Evolutionary conservation across 495 filamentous ascomycete species (phyloP).

Genomic region (Aspergillus affinis): DNA sequence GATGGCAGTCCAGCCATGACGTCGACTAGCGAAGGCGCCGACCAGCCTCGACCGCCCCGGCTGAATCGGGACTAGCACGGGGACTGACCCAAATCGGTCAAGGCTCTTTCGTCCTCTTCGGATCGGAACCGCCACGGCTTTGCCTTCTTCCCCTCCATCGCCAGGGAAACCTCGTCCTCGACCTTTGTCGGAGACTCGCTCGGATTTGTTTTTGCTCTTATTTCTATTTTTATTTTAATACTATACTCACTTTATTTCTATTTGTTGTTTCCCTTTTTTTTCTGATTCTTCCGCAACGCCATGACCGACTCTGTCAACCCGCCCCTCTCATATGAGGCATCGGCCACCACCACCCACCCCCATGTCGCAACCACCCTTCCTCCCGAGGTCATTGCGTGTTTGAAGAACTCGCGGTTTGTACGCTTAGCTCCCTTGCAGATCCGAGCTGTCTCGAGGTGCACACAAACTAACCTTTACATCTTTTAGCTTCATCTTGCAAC

Average conservation of each 20-base stretch:
- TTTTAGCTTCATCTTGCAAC: constrained; percentile 90
- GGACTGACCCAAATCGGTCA: constrained; percentile 6
- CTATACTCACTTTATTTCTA: background rate
- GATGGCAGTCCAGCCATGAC: constrained; percentile 6
- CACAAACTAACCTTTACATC: constrained; percentile 5
- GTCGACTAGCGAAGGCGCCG: constrained; percentile 8
- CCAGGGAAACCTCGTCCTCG: background rate
- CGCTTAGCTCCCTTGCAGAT: constrained; percentile 14
- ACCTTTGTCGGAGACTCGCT: background rate
- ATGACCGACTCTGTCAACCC: constrained; percentile 51
- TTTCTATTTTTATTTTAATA: background rate
- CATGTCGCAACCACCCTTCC: constrained; percentile 69
- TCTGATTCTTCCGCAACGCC: constrained; percentile 6
- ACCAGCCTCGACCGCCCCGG: constrained; percentile 5
- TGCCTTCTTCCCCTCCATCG: constrained; percentile 14
- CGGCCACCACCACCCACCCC: constrained; percentile 68
- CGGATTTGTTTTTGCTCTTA: background rate
- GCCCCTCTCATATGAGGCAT: constrained; percentile 74
- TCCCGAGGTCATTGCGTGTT: constrained; percentile 79
- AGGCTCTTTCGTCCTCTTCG: background rate
- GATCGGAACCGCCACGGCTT: constrained; percentile 5
- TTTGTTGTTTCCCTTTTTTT: background rate
- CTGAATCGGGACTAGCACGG: constrained; percentile 11
- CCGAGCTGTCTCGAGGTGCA: background rate
- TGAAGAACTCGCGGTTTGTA: constrained; percentile 95